phyloP scores from a whole-genome alignment of 768 basidiomycete species.

The Boletus rubroflammeus region DNA sequence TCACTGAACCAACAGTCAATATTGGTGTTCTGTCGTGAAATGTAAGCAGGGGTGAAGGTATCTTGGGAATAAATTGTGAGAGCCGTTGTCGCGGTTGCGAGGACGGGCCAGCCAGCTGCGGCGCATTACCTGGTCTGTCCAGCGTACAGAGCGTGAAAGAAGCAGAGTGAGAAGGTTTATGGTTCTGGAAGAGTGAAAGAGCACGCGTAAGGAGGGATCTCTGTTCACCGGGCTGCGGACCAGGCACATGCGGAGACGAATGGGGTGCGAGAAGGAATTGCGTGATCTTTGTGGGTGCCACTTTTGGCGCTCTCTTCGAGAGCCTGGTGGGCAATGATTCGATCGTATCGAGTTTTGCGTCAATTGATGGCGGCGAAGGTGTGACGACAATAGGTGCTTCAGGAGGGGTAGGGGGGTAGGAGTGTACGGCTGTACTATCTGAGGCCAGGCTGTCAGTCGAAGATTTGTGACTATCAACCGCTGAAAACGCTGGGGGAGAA shows the following conservation, averaged over 20 bases:
- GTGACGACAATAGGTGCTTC: constrained; percentile 27
- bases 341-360: constrained; percentile 26
- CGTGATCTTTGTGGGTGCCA: constrained; percentile 31
- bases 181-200: constrained; percentile 44
- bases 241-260: constrained; percentile 36
- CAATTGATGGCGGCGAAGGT: constrained; percentile 33
- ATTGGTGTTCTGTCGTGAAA: constrained; percentile 75
- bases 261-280: constrained; percentile 53
- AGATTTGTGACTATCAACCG: constrained; percentile 13
- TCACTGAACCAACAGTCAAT: constrained; percentile 52
- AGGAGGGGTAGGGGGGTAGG: constrained; percentile 58
- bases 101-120: constrained; percentile 20
- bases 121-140: constrained; percentile 16
- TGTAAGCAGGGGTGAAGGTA: constrained; percentile 49
- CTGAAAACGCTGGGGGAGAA: constrained; percentile 16
- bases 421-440: constrained; percentile 41
- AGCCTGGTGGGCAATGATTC: constrained; percentile 1
- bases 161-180: constrained; percentile 53
- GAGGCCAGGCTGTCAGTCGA: constrained; percentile 27
- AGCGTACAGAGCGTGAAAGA: constrained; percentile 53
- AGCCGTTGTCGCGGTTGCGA: constrained; percentile 20
- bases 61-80: constrained; percentile 21
- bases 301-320: constrained; percentile 7
- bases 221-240: constrained; percentile 25
- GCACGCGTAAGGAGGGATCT: constrained; percentile 50